A percentile compares a stretch with the other conserved stretches of the same genome.
Conservation (phyloP, 2,329 filamentous ascomycete species). For the Chaetomium strumarium region DNA sequence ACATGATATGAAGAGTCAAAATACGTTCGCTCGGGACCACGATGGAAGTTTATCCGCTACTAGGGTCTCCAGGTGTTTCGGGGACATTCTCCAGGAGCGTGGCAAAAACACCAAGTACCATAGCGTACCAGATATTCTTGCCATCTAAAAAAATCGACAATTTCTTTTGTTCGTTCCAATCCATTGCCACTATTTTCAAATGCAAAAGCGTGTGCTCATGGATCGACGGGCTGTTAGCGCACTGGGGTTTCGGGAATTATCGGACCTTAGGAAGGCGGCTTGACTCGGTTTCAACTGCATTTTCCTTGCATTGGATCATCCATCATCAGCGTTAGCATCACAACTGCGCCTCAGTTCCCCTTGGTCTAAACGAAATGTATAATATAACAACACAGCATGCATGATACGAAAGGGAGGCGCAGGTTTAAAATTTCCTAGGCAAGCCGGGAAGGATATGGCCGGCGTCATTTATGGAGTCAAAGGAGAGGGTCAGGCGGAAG, state of each 20-base stretch:
- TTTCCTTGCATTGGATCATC: neutral
- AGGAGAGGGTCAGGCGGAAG: too few species aligned
- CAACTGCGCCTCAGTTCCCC: neutral
- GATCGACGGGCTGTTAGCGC: neutral
- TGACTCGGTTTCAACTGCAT: too few species aligned
- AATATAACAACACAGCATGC: slow-evolving; percentile 21
- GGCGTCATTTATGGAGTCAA: too few species aligned
- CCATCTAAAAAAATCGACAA: too few species aligned
- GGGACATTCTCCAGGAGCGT: too few species aligned
- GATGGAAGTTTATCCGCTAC: too few species aligned
- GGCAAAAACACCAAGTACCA: too few species aligned
- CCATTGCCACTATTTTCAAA: neutral
- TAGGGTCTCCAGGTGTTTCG: too few species aligned
- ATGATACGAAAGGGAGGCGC: neutral
- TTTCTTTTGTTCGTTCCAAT: neutral
- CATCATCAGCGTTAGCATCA: neutral
- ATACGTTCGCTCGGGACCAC: too few species aligned
- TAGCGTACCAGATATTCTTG: too few species aligned
- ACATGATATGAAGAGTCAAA: slow-evolving; percentile 56
- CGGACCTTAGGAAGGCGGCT: too few species aligned
- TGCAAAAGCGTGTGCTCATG: neutral
- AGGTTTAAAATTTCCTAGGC: neutral
- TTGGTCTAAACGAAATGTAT: slow-evolving; percentile 32
- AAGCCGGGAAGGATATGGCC: too few species aligned
- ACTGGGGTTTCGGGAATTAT: neutral